Percentiles rank a stretch among this genome's conserved stretches.
phyloP scores from a whole-genome alignment of 805 yeast genomes.

The Hanseniaspora lindneri region DNA sequence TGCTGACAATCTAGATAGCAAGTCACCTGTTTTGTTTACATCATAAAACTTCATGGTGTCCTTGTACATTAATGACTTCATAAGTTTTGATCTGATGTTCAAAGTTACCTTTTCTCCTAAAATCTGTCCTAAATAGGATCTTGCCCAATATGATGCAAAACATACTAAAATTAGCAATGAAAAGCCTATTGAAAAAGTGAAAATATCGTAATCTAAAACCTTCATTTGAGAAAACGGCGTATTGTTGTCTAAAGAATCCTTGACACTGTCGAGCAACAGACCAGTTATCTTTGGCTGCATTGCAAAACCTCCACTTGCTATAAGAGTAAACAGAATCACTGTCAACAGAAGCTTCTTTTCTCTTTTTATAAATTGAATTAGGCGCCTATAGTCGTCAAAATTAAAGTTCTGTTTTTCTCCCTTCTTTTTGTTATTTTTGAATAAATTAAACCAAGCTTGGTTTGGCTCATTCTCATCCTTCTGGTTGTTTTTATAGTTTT shows the following conservation, averaged over 20 bases:
- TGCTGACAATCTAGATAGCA: constrained; percentile 76
- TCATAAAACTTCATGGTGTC: constrained; percentile 83
- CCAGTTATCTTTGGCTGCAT: constrained; percentile 40
- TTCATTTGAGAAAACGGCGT: constrained; percentile 7
- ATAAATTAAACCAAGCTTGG: constrained; percentile 14
- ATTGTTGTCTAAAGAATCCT: constrained; percentile 5
- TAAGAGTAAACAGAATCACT: constrained; percentile 7
- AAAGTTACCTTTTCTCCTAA: constrained; percentile 78
- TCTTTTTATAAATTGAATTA: constrained; percentile 13
- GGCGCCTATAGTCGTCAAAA: constrained; percentile 10
- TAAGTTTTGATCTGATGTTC: constrained; percentile 63
- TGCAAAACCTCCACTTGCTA: constrained; percentile 15
- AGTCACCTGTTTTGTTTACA: constrained; percentile 85
- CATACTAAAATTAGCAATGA: constrained; percentile 36
- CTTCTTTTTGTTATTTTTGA: constrained; percentile 2
- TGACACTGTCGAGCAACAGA: constrained; percentile 34
- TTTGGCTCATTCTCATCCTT: constrained; percentile 13
- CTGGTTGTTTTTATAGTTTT: neutral
- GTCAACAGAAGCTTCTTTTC: constrained; percentile 9
- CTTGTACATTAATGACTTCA: constrained; percentile 67
- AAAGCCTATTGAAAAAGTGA: constrained; percentile 3
- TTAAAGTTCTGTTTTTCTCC: constrained; percentile 11
- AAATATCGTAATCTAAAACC: constrained; percentile 5
- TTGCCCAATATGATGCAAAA: constrained; percentile 62
- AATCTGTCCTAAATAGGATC: constrained; percentile 41